Percentiles rank a stretch among this genome's conserved stretches.
phyloP scores from a whole-genome alignment of 2,329 filamentous ascomycete genomes.

The Sclerotinia trifoliorum region DNA sequence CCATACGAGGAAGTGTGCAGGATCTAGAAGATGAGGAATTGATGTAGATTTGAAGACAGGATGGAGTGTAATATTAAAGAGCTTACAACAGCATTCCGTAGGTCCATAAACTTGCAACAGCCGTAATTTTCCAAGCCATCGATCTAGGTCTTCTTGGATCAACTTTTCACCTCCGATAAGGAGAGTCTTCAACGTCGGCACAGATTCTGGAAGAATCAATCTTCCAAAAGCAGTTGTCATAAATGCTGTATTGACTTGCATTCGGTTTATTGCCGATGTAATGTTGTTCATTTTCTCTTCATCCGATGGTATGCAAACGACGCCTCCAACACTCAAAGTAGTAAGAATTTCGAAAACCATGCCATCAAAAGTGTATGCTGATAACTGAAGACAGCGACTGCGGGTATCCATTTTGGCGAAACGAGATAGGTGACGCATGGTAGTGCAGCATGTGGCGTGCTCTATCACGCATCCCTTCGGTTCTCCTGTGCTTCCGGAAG shows the following conservation, averaged over 20 bases:
- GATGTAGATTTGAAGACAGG: neutral
- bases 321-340: slow-evolving; percentile 29
- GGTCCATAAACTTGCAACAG: slow-evolving; percentile 66
- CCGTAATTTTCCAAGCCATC: slow-evolving; percentile 41
- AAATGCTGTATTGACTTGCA: slow-evolving; percentile 28
- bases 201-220: slow-evolving; percentile 81
- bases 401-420: slow-evolving; percentile 6
- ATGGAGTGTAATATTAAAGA: neutral
- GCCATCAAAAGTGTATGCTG: slow-evolving; percentile 31
- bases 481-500: slow-evolving; percentile 33
- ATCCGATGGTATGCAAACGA: slow-evolving; percentile 31
- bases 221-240: slow-evolving; percentile 44
- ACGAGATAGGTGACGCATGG: slow-evolving; percentile 19
- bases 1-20: too few relatives aligned
- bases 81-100: slow-evolving; percentile 18
- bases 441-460: slow-evolving; percentile 25
- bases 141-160: slow-evolving; percentile 50
- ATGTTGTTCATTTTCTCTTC: slow-evolving; percentile 29
- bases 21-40: neutral
- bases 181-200: slow-evolving; percentile 67
- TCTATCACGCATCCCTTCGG: slow-evolving; percentile 32
- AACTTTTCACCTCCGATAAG: slow-evolving; percentile 88
- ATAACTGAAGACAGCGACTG: slow-evolving; percentile 30
- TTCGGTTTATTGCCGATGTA: slow-evolving; percentile 24
- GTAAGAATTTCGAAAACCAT: slow-evolving; percentile 29